Conservation (phyloP, 2,329 filamentous ascomycete genomes). For the Xylaria arbuscula region DNA sequence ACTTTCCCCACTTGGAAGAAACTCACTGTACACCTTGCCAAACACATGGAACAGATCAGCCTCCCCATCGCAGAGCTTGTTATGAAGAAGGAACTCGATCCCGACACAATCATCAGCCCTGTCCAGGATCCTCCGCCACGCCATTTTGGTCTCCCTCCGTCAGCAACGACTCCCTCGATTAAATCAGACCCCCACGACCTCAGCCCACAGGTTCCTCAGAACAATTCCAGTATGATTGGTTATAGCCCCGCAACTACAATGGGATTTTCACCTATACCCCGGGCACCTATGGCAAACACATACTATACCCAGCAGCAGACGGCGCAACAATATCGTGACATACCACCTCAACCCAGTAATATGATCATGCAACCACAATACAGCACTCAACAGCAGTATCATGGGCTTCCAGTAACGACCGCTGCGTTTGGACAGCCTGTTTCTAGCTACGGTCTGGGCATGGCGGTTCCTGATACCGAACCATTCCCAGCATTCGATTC, state of each 20-base stretch:
- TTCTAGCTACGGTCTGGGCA: conserved; percentile 48
- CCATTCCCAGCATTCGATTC: conserved; percentile 53
- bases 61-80: conserved; percentile 79
- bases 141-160: conserved; percentile 48
- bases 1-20: conserved; percentile 90
- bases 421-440: conserved; percentile 43
- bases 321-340: conserved; percentile 30
- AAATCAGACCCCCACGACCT: conserved; percentile 48
- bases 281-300: conserved; percentile 38
- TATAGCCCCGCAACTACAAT: conserved; percentile 38
- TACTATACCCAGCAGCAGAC: conserved; percentile 43
- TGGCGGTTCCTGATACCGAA: conserved; percentile 49
- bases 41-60: conserved; percentile 93
- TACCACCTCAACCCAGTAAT: conserved; percentile 33
- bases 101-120: conserved; percentile 75
- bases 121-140: conserved; percentile 67
- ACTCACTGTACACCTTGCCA: conserved; percentile 89
- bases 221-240: conserved; percentile 37
- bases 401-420: conserved; percentile 47
- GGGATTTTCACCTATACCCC: conserved; percentile 38
- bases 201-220: conserved; percentile 39
- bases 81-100: conserved; percentile 62
- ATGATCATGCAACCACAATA: conserved; percentile 45
- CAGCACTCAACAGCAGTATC: conserved; percentile 45
- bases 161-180: conserved; percentile 46